Evolutionary conservation across 441 rosid species (phyloP), one percentile per base, ranked within the genome.

Genomic region (Brassica hybrid): DNA sequence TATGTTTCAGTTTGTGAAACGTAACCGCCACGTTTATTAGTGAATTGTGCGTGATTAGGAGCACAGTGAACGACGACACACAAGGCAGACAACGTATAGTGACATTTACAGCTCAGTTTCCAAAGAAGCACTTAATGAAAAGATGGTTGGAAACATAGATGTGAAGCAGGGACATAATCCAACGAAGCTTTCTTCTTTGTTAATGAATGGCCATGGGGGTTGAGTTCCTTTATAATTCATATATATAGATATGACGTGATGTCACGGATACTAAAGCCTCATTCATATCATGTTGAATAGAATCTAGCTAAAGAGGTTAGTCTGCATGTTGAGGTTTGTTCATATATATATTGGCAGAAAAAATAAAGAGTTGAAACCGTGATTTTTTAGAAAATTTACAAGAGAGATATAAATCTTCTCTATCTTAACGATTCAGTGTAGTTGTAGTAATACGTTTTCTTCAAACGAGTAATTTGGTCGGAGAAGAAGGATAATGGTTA

Each of bases 1-100:
- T 48, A 6, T 78, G 48, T 59, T 67, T 78, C 7, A 23, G 72
- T 67, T 57, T 60, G 11, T 64, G 61, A 67, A 77, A 45, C 14
- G 7, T 45, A 45, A 0, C 16, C 2, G 54, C 16, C 17, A 4
- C 0, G 7, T 45, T 45, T 45, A 13, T 45, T 45, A 7, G 16
- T 45, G 54, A 45, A 13, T 7, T 48, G 56, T n/a, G 17, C 56
- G 56, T 48, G 56, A 48, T 48, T 48, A 48, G 56, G 56, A 48
- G 17, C 54, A 48, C 56, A 48, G 17, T 48, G 56, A 48, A 5
- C 17, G 17, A 48, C 56, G 14, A 43, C 50, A 48, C 56, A 48
- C 17, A 13, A 48, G 56, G 56, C 56, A 48, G 7, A 48, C 56
- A 17, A 48, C 17, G 56, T 36, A 36, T 36, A 36, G 10, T 36